Percentiles rank a stretch among this genome's conserved stretches.
Conservation (phyloP, 78 protist genomes). For the Emiliania huxleyi region DNA sequence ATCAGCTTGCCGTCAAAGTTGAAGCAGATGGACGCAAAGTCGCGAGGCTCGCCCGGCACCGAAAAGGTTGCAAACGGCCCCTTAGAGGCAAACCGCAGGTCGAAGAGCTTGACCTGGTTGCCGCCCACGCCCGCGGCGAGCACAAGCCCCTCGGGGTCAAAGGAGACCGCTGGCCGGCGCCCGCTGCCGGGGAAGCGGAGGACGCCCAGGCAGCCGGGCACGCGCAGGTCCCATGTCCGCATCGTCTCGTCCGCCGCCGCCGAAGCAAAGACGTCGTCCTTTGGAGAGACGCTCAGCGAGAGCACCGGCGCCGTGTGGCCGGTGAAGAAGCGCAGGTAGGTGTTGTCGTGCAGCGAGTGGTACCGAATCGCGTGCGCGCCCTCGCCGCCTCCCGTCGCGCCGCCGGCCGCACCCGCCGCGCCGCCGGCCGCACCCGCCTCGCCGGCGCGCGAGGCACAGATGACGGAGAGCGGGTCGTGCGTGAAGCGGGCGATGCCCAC, state of each 20-base stretch:
- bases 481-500: constrained; percentile 19
- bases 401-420: neutral
- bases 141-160: constrained; percentile 10
- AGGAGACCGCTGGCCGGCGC: neutral
- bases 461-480: neutral
- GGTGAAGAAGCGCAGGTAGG: constrained; percentile 9
- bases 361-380: constrained; percentile 20
- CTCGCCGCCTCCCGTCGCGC: too few relatives aligned
- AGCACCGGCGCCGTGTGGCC: neutral
- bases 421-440: neutral
- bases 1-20: neutral
- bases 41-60: neutral
- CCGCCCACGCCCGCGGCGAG: neutral
- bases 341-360: constrained; percentile 44
- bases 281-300: neutral
- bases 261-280: constrained; percentile 18
- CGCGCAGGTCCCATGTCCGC: constrained; percentile 34
- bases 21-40: neutral
- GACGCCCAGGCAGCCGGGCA: neutral
- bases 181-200: neutral
- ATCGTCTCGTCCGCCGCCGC: neutral
- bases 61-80: neutral
- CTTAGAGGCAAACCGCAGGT: neutral
- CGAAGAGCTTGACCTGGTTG: neutral
- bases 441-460: neutral